Evolutionary conservation across 2,329 filamentous ascomycete genomes (phyloP).

Genomic region (Coniochaeta hoffmannii): DNA sequence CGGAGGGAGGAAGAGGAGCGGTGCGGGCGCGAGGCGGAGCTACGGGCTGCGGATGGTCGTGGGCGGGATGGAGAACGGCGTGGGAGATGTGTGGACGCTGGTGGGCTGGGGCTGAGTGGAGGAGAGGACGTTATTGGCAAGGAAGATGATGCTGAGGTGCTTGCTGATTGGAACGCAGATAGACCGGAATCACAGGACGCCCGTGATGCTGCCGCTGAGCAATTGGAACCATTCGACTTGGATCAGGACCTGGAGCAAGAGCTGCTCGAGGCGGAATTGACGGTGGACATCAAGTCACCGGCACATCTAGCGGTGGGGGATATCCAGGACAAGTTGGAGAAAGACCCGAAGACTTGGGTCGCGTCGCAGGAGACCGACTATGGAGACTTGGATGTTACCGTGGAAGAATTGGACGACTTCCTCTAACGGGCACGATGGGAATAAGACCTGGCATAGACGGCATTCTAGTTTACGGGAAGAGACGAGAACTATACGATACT

Average conservation of each 20-base stretch:
- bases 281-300: background rate
- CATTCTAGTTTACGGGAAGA: background rate
- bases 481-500: too few relatives aligned
- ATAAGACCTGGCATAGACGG: too few relatives aligned
- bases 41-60: too few relatives aligned
- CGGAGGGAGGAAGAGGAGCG: conserved; percentile 10
- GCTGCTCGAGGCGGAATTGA: background rate
- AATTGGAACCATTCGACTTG: background rate
- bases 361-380: conserved; percentile 17
- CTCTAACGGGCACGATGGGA: background rate
- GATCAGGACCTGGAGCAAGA: background rate
- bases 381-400: conserved; percentile 12
- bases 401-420: conserved; percentile 3
- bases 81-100: too few relatives aligned
- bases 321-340: background rate
- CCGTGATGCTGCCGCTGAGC: background rate
- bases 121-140: background rate
- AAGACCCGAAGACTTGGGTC: background rate
- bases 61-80: too few relatives aligned
- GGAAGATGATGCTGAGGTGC: background rate
- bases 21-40: background rate
- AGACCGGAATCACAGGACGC: background rate
- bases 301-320: background rate
- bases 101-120: too few relatives aligned
- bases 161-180: background rate